Evolutionary conservation across 2,329 filamentous ascomycete species (phyloP), one percentile per base, ranked within the genome.

Genomic region (Dryadomyces sulphureus): DNA sequence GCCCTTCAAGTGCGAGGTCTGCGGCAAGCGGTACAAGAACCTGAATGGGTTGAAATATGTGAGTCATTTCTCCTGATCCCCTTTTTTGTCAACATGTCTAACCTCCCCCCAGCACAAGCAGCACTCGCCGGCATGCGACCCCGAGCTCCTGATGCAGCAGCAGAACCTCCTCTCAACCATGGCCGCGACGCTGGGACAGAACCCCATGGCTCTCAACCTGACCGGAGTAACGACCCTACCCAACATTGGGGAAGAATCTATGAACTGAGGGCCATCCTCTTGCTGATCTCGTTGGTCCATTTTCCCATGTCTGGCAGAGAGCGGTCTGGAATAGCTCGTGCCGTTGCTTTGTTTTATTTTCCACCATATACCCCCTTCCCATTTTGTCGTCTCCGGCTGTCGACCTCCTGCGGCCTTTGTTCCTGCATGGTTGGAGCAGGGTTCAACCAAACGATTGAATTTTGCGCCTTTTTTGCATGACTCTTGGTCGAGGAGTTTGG

Each of bases 1-100:
- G 69, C 92, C 92, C 3, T 96, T 96, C 62, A 89, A 89, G 59
- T 98, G 92, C 63, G 89, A 96, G 53, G 83, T 88, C 11, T 98
- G 92, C 60, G 89, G 90, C 57, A 98, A 98, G 70, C 84, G 92
- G 45, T 98, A 98, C 68, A 98, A 98, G 79, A 98, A 98, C 60
- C 65, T 98, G 50, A 98, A 98, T 64, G 92, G 92, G 7, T 75
- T 98, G 51, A 98, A 98, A 78, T 98, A 98, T 60, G 77, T 81
- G 65, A 64, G 77, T 66, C n/a, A n/a, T n/a, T n/a, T n/a, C n/a
- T n/a, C 12, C 14, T 9, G 27, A 4, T 12, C 9, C 7, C 9
- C 16, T 16, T 30, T 12, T 36, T 38, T 5, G 2, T 12, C 16
- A 5, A 17, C 16, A 8, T 35, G 9, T 6, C 16, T 27, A 12